Base-by-base conservation (phyloP, 257 asterid genomes). In the Anisodus tanguticus region DNA sequence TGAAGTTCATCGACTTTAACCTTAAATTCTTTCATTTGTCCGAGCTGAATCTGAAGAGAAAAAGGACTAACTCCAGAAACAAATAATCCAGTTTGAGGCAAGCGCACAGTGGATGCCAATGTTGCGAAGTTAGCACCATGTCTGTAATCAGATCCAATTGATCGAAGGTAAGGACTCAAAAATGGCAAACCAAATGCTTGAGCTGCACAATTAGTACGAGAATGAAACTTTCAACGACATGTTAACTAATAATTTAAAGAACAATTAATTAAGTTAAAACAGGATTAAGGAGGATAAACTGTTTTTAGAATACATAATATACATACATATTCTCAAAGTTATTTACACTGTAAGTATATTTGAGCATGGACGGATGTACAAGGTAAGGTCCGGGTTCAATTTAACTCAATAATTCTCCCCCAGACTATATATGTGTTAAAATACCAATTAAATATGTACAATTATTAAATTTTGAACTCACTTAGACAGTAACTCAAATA, bases 81-180 rank as follows among this genome's bases (percentile, higher is more conserved):
- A 87, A 91, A 92, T 39, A 92, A 68, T 22, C 95, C 92, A 26
- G 92, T 84, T 76, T 87, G 89, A 70, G 98, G 98, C 80, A 87
- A 91, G 17, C 86, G 86, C 1, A 88, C 97, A 3, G 98, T 89
- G n/a, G 97, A 90, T 82, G 93, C 94, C 8, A 88, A 83, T 41
- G 92, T 90, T 13, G 98, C 98, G 82, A 91, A 93, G 87, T 93
- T 91, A 45, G 83, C 97, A 19, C 95, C 94, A 54, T 93, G 91
- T 31, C 83, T 91, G 86, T 12, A 92, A 80, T 94, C 93, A 10
- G 98, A 94, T 60, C 97, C 97, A 64, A 90, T 86, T 54, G 97
- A 90, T 66, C 89, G 87, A 53, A 93, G 86, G 84, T 92, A 93
- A 78, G 98, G 98, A 85, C 94, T 91, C 74, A 91, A 51, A 72